Evolutionary conservation across 2,329 filamentous ascomycete genomes (phyloP).

Genomic region (Aplosporella prunicola): DNA sequence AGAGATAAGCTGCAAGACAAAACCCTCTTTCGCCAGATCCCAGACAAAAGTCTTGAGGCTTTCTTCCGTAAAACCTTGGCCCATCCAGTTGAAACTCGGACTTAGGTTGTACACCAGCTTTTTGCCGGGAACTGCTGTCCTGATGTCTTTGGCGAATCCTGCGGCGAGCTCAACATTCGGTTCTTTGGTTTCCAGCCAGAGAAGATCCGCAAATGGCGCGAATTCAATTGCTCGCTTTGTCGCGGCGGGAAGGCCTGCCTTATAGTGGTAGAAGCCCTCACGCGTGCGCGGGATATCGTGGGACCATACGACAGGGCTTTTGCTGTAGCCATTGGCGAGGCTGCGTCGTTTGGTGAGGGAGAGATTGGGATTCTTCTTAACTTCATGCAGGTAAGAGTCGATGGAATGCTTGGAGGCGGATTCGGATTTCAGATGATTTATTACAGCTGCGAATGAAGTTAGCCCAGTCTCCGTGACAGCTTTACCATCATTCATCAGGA

Average conservation of each 20-base stretch:
- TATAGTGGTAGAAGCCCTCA: constrained; percentile 90
- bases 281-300: constrained; percentile 90
- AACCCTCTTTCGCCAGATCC: constrained; percentile 72
- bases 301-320: constrained; percentile 65
- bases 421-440: constrained; percentile 60
- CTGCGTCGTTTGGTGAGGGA: constrained; percentile 69
- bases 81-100: constrained; percentile 98
- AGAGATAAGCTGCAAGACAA: constrained; percentile 55
- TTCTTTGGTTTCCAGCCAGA: constrained; percentile 95
- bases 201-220: constrained; percentile 82
- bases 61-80: constrained; percentile 77
- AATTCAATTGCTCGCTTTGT: constrained; percentile 91
- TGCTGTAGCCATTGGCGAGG: constrained; percentile 58
- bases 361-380: constrained; percentile 57
- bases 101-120: constrained; percentile 93
- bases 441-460: constrained; percentile 47
- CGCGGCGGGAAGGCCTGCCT: constrained; percentile 71
- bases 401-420: constrained; percentile 56
- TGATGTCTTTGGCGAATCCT: constrained; percentile 67
- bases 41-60: constrained; percentile 87
- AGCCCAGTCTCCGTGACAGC: too few relatives aligned
- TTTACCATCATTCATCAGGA: neutral
- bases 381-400: constrained; percentile 55
- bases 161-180: constrained; percentile 71
- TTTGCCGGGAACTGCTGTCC: constrained; percentile 60